Conservation (phyloP, 140 eudicot genomes). For the Stevia rebaudiana region DNA sequence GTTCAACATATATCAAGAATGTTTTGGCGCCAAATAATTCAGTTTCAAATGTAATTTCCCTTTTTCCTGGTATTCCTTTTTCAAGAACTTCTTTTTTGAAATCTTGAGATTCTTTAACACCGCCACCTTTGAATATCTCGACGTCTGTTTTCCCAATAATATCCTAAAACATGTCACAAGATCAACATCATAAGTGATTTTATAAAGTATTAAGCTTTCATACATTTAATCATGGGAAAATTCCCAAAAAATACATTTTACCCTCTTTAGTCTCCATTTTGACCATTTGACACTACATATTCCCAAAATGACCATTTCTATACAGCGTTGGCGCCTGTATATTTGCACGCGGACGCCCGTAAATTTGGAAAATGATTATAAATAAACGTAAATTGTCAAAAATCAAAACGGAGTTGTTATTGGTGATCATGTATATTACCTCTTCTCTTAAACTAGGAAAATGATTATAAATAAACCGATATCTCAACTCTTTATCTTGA, state of each 20-base stretch:
- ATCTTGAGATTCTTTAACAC: conserved; percentile 89
- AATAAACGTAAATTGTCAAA: too few relatives aligned
- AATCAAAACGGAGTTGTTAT: too few relatives aligned
- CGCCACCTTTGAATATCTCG: conserved; percentile 76
- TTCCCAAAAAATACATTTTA: too few relatives aligned
- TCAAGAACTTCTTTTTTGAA: conserved; percentile 89
- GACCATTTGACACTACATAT: too few relatives aligned
- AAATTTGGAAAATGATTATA: too few relatives aligned
- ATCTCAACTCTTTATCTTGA: conserved; percentile 82
- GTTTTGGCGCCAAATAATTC: conserved; percentile 78
- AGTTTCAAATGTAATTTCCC: conserved; percentile 88
- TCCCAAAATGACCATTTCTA: too few relatives aligned
- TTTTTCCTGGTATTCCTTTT: conserved; percentile 67
- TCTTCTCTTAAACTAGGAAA: conserved; percentile 78
- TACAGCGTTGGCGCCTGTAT: too few relatives aligned
- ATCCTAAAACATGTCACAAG: conserved; percentile 43
- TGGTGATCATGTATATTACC: conserved; percentile 39
- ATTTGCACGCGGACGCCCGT: too few relatives aligned
- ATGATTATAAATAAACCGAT: conserved; percentile 82
- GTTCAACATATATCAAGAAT: conserved; percentile 75
- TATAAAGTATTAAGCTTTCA: not conserved
- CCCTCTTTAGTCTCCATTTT: too few relatives aligned
- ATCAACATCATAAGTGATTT: not conserved
- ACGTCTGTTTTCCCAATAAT: conserved; percentile 84
- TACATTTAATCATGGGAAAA: not conserved